Evolutionary conservation across 768 basidiomycete genomes (phyloP).

Genomic region (Lactarius tabidus): DNA sequence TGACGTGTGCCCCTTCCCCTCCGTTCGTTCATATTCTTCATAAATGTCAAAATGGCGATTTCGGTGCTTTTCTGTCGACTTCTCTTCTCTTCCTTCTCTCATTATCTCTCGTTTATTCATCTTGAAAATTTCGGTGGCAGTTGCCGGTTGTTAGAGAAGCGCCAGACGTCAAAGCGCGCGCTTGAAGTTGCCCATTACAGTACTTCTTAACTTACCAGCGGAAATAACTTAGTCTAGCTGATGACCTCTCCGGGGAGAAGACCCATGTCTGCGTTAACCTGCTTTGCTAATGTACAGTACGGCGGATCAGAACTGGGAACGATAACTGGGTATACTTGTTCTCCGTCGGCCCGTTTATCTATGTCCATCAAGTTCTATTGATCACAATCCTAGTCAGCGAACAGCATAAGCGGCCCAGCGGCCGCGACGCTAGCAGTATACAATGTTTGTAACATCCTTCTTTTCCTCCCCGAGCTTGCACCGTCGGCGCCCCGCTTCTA

Average conservation of each 20-base stretch:
- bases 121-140: background rate
- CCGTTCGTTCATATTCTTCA: background rate
- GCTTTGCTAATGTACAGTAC: background rate
- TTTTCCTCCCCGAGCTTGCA: background rate
- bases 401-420: background rate
- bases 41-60: background rate
- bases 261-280: background rate
- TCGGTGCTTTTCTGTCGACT: background rate
- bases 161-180: background rate
- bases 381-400: background rate
- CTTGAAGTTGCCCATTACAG: background rate
- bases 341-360: background rate
- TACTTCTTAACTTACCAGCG: background rate
- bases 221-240: background rate
- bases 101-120: background rate
- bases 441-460: background rate
- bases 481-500: too few relatives aligned
- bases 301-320: too few relatives aligned
- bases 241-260: conserved; percentile 6
- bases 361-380: background rate
- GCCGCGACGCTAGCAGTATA: background rate
- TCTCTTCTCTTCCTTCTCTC: background rate
- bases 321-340: background rate
- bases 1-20: background rate
- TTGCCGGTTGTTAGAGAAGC: background rate